Conservation (phyloP, 129 eudicot genomes). For the Heracleum sosnowskyi region DNA sequence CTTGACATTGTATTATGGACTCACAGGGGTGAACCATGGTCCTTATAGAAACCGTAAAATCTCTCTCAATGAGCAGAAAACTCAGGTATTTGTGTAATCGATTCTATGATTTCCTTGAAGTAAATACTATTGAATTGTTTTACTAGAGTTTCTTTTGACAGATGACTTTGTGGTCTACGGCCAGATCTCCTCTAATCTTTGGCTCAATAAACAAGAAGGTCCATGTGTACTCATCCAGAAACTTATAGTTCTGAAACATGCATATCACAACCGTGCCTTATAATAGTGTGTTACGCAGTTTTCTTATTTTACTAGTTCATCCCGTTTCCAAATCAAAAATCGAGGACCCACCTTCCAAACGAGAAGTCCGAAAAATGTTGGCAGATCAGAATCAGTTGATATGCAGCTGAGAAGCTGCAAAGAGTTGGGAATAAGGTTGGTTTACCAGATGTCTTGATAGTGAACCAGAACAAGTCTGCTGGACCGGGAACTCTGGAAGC, state of each 20-base stretch:
- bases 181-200: slow-evolving; percentile 84
- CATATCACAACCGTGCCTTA: not conserved
- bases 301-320: slow-evolving; percentile 18
- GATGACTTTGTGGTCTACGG: slow-evolving; percentile 95
- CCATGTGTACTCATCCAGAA: slow-evolving; percentile 6
- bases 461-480: slow-evolving; percentile 67
- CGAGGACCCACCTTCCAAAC: slow-evolving; percentile 17
- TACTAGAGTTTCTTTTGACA: slow-evolving; percentile 15
- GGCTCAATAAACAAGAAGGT: slow-evolving; percentile 87
- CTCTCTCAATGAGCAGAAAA: slow-evolving; percentile 57
- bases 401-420: slow-evolving; percentile 55
- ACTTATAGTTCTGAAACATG: not conserved
- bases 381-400: slow-evolving; percentile 16
- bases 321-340: not conserved
- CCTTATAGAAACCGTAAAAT: slow-evolving; percentile 67
- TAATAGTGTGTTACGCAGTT: not conserved
- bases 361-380: slow-evolving; percentile 15
- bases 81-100: slow-evolving; percentile 41
- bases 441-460: slow-evolving; percentile 26
- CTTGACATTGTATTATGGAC: not conserved
- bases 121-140: not conserved
- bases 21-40: slow-evolving; percentile 57
- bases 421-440: slow-evolving; percentile 65
- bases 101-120: not conserved
- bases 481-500: slow-evolving; percentile 42